phyloP scores from a whole-genome alignment of 805 yeast genomes.

The Candida glaebosa region DNA sequence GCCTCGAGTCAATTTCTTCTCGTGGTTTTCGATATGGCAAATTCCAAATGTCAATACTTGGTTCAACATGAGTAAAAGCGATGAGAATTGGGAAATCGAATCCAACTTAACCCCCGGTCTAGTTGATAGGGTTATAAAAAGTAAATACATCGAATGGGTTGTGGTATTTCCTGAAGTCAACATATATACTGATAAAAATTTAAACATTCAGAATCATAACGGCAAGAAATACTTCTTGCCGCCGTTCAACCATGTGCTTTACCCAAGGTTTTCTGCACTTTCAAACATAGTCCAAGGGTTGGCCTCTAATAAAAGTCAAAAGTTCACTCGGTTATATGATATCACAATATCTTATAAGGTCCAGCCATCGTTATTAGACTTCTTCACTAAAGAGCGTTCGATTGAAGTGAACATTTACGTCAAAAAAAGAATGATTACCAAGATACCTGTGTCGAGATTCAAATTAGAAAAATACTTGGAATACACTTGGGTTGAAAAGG shows the following conservation, averaged over 20 bases:
- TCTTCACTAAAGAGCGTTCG: slow-evolving; percentile 24
- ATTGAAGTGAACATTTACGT: slow-evolving; percentile 46
- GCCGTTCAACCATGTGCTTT: slow-evolving; percentile 54
- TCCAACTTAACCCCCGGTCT: slow-evolving; percentile 28
- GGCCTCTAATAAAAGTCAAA: slow-evolving; percentile 25
- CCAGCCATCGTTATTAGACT: slow-evolving; percentile 29
- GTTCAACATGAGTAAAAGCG: slow-evolving; percentile 48
- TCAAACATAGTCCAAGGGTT: slow-evolving; percentile 46
- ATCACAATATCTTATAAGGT: slow-evolving; percentile 46
- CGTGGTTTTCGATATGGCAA: slow-evolving; percentile 67
- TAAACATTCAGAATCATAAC: slow-evolving; percentile 49
- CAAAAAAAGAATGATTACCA: slow-evolving; percentile 40
- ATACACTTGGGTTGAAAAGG: slow-evolving; percentile 67
- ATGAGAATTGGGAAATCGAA: slow-evolving; percentile 69
- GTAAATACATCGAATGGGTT: slow-evolving; percentile 54
- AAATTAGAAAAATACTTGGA: slow-evolving; percentile 77
- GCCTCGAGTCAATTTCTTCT: slow-evolving; percentile 56
- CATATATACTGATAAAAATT: slow-evolving; percentile 50
- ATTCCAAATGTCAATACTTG: slow-evolving; percentile 54
- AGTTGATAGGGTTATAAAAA: slow-evolving; percentile 33
- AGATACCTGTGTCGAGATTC: slow-evolving; percentile 50
- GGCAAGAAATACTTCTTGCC: slow-evolving; percentile 62
- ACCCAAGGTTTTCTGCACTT: slow-evolving; percentile 71
- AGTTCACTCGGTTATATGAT: slow-evolving; percentile 51
- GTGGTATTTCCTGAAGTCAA: slow-evolving; percentile 85